Percentiles rank a stretch among this genome's conserved stretches.
Evolutionary conservation across 2,329 filamentous ascomycete species (phyloP).

Genomic region (Coniochaeta sp.): DNA sequence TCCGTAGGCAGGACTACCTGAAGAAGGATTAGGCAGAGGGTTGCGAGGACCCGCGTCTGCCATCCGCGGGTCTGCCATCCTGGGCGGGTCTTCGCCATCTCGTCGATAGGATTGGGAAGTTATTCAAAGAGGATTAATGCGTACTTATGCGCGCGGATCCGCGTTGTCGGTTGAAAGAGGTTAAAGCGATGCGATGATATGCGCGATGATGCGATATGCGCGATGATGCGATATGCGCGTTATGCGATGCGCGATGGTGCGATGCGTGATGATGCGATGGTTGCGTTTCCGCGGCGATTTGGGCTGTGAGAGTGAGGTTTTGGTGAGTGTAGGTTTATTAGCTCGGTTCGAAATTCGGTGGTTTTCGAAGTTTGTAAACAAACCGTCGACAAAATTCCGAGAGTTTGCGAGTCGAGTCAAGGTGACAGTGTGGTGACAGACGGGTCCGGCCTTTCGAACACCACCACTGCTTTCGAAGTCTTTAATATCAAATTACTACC

Average conservation of each 20-base stretch:
- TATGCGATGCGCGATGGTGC: neutral
- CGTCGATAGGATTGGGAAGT: neutral
- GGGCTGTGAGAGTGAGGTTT: neutral
- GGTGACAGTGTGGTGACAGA: neutral
- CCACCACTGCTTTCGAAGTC: neutral
- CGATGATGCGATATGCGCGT: no score
- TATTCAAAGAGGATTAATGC: no score
- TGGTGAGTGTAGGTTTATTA: neutral
- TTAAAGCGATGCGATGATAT: no score
- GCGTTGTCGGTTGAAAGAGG: neutral
- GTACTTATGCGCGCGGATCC: no score
- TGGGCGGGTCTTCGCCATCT: conserved; percentile 1
- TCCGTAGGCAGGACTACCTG: no score
- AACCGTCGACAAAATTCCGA: neutral
- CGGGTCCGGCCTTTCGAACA: neutral
- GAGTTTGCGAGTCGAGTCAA: neutral
- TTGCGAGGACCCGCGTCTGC: neutral
- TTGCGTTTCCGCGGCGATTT: neutral
- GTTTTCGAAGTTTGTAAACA: neutral
- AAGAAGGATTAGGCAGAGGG: neutral
- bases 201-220: neutral
- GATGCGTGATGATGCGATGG: neutral
- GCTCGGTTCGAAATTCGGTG: neutral
- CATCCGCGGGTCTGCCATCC: neutral
- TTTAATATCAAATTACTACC: neutral